Evolutionary conservation across 306 rosid species (phyloP), one percentile per base, ranked within the genome.

Genomic region (Trifolium dubium): DNA sequence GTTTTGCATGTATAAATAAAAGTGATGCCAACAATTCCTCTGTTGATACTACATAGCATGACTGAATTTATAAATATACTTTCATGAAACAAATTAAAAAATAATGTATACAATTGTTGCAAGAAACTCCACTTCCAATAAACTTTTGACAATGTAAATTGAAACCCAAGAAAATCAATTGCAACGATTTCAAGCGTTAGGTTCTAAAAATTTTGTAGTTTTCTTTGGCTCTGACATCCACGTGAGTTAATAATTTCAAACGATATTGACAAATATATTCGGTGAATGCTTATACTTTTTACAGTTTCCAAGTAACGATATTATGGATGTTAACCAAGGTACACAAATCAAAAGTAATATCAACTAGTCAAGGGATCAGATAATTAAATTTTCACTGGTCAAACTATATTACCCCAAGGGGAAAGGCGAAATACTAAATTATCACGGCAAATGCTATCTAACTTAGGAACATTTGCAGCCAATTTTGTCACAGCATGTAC

Each of bases 361-460:
- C 18, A 30, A 59, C 37, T 34, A 9, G 10, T 69, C 15, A 18
- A 51, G 49, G 69, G 59, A 43, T 71, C 13, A 30, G n/a, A 41
- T 3, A 29, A 15, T 34, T 15, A 29, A 12, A 35, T 5, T 28
- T 58, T 41, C 32, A 58, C 43, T 19, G 18, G 50, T 13, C 56
- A 72, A 72, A 72, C 31, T 41, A 35, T 61, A 58, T 31, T 30
- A 44, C 46, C 30, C 11, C 18, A 8, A 31, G 34, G 59, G 46
- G 30, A 18, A 50, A 49, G 18, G 44, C 29, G 4, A 60, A 64
- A 4, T 69, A 46, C 64, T 58, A 77, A 69, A 62, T 23, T 59
- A 88, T 58, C 72, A 53, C 39, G 44, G 53, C 64, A 51, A n/a
- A 14, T 49, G 66, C 44, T 53, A 64, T 78, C 35, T 29, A 77